phyloP scores from a whole-genome alignment of 192 early-diverging fungal species.

The Thoreauomyces humboldtii region DNA sequence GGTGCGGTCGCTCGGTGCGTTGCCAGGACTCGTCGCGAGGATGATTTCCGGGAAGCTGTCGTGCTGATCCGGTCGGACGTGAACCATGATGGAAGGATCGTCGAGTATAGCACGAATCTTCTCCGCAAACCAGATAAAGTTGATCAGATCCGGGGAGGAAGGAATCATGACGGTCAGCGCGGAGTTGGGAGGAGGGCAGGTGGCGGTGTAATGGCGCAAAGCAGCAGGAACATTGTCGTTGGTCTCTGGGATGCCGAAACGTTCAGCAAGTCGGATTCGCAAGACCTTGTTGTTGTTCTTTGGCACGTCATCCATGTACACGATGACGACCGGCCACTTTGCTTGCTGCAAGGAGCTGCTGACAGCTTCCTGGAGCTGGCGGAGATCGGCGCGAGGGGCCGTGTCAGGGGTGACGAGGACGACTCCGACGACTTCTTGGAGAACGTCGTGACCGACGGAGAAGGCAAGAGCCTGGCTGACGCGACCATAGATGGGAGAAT shows the following conservation, averaged over 20 bases:
- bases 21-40: neutral
- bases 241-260: constrained; percentile 34
- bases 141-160: neutral
- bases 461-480: constrained; percentile 41
- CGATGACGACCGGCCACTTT: constrained; percentile 45
- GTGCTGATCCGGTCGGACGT: constrained; percentile 1
- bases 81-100: neutral
- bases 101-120: neutral
- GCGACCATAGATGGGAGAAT: constrained; percentile 21
- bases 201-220: constrained; percentile 34
- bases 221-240: constrained; percentile 16
- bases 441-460: constrained; percentile 37
- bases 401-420: constrained; percentile 31
- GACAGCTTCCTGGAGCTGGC: constrained; percentile 25
- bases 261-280: constrained; percentile 42
- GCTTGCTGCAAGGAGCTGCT: constrained; percentile 36
- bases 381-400: constrained; percentile 5
- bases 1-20: neutral
- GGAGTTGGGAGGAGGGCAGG: constrained; percentile 30
- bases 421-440: constrained; percentile 50
- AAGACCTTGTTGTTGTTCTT: constrained; percentile 45
- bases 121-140: neutral
- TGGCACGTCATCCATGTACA: constrained; percentile 43
- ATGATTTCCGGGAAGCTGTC: neutral
- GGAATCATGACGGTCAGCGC: constrained; percentile 28